A percentile compares a stretch with the other conserved stretches of the same genome.
Evolutionary conservation across 176 grass and related monocot species (phyloP).

Genomic region (Bromus sterilis): DNA sequence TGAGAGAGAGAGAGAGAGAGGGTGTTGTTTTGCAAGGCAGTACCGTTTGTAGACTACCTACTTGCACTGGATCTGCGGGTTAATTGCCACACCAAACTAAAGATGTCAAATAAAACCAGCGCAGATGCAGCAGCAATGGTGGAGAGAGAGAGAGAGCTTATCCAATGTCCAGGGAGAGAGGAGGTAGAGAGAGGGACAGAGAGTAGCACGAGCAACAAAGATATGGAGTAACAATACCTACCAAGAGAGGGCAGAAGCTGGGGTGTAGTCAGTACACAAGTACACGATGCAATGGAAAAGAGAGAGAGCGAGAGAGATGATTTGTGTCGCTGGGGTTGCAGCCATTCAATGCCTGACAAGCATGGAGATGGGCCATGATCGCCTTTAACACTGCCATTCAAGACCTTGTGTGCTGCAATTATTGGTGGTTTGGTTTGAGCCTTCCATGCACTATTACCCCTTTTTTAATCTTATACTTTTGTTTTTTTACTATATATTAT

Average conservation of each 20-base stretch:
- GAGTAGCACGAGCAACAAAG: slow-evolving; percentile 12
- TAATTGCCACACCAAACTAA: background rate
- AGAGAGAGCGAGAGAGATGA: background rate
- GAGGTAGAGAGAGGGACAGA: background rate
- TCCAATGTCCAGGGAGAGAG: background rate
- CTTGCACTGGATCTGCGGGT: background rate
- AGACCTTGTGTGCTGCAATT: slow-evolving; percentile 39
- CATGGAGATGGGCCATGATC: slow-evolving; percentile 29
- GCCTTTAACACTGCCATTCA: slow-evolving; percentile 27
- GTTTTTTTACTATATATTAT: background rate
- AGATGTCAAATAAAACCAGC: background rate
- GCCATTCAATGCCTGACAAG: slow-evolving; percentile 51
- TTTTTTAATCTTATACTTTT: background rate
- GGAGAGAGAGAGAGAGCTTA: background rate
- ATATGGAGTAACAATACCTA: slow-evolving; percentile 24
- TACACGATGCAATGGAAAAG: slow-evolving; percentile 5
- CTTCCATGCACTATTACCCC: background rate
- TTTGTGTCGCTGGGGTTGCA: slow-evolving; percentile 20
- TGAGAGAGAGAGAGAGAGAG: no score
- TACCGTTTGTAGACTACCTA: background rate
- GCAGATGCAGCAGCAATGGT: background rate
- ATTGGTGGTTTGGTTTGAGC: slow-evolving; percentile 12
- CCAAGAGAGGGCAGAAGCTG: slow-evolving; percentile 17
- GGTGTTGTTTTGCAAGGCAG: background rate
- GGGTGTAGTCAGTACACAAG: slow-evolving; percentile 25